Evolutionary conservation across 2,329 filamentous ascomycete genomes (phyloP).

Genomic region (Tolypocladium endophyticum): DNA sequence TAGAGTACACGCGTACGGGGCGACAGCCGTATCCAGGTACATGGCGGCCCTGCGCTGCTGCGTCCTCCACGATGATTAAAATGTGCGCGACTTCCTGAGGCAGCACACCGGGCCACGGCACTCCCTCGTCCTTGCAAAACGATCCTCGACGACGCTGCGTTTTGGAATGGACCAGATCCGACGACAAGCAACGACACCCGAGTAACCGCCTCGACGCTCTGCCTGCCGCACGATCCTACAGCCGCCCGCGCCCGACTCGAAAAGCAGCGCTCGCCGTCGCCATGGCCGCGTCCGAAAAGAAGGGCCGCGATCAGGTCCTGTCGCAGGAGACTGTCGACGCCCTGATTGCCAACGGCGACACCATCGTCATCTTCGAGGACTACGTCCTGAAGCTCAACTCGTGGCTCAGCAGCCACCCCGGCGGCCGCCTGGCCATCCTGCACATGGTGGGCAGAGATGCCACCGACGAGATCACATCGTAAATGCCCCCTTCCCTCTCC

Average conservation of each 20-base stretch:
- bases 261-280: neutral
- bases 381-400: conserved; percentile 79
- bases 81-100: neutral
- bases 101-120: neutral
- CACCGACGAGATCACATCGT: conserved; percentile 90
- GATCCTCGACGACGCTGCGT: neutral
- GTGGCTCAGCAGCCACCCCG: conserved; percentile 85
- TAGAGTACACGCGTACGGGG: neutral
- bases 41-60: neutral
- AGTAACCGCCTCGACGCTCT: neutral
- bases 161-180: neutral
- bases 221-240: neutral
- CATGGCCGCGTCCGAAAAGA: neutral
- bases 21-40: neutral
- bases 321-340: conserved; percentile 42
- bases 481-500: conserved; percentile 21
- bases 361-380: conserved; percentile 71
- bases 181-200: neutral
- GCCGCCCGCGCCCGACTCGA: neutral
- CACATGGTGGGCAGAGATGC: conserved; percentile 94
- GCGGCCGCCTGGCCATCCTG: conserved; percentile 78
- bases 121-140: neutral
- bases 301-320: conserved; percentile 20
- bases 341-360: conserved; percentile 70
- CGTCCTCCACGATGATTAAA: neutral